These are phyloP conservation scores for Penicillium sp. DNA, from an alignment of 2,329 filamentous ascomycete genomes.

Conservation along the genomic window DNA sequence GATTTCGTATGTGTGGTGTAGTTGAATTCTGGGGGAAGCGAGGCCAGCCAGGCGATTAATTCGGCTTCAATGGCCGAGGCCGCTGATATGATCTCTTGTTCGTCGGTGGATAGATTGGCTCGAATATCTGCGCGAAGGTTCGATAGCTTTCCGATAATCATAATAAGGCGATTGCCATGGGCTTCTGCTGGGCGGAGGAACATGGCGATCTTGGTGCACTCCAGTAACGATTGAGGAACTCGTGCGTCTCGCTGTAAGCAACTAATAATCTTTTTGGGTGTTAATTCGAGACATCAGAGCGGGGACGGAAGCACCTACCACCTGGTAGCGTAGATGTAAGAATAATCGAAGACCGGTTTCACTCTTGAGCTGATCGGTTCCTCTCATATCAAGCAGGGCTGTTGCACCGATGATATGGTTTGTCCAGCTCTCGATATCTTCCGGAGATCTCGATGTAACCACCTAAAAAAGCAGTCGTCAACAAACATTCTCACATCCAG, in stretches of 20 bases:
- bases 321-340: conserved; percentile 59
- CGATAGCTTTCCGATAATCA: conserved; percentile 31
- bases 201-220: conserved; percentile 33
- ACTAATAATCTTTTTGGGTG: conserved; percentile 33
- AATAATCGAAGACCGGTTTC: conserved; percentile 55
- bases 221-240: conserved; percentile 35
- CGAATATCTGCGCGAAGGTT: conserved; percentile 39
- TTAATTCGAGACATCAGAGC: conserved; percentile 5
- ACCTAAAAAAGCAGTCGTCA: conserved; percentile 26
- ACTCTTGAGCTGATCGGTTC: conserved; percentile 38
- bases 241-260: conserved; percentile 36
- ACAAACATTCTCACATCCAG: background rate
- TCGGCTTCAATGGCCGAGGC: conserved; percentile 38
- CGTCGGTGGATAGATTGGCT: conserved; percentile 23
- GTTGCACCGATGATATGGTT: conserved; percentile 63
- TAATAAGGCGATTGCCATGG: conserved; percentile 32
- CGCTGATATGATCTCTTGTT: conserved; percentile 31
- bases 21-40: conserved; percentile 28
- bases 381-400: conserved; percentile 56
- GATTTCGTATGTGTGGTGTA: conserved; percentile 30
- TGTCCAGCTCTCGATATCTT: conserved; percentile 55
- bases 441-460: conserved; percentile 44
- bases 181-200: conserved; percentile 31
- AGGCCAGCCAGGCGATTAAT: conserved; percentile 34
- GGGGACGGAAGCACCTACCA: conserved; percentile 45